These are phyloP conservation scores for Fusarium neocosmosporiellum DNA, from an alignment of 2,329 filamentous ascomycete species.

Conservation along the genomic window DNA sequence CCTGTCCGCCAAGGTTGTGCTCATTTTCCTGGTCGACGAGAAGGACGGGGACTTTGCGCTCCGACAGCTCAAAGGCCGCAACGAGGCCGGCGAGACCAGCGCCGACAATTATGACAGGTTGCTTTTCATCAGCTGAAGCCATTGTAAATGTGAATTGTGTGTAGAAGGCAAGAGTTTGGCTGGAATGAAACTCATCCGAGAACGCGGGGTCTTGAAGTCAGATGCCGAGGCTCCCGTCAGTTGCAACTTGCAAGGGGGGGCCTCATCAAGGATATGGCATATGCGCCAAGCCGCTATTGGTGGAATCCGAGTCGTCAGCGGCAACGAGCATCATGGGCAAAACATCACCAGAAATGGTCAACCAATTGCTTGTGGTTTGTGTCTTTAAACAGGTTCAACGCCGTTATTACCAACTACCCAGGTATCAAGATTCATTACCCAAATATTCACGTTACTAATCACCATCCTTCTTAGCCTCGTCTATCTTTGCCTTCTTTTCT, in stretches of 20 bases:
- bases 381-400: conserved; percentile 19
- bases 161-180: not conserved
- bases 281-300: conserved; percentile 24
- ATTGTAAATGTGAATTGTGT: conserved; percentile 4
- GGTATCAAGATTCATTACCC: not conserved
- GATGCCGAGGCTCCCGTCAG: conserved; percentile 6
- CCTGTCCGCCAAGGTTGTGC: conserved; percentile 68
- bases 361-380: conserved; percentile 1
- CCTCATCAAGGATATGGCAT: not conserved
- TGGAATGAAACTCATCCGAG: conserved; percentile 1
- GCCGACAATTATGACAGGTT: conserved; percentile 66
- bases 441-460: not conserved
- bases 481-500: conserved; percentile 65
- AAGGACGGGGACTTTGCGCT: conserved; percentile 60
- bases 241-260: not conserved
- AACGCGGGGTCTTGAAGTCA: conserved; percentile 25
- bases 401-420: conserved; percentile 8
- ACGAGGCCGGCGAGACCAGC: conserved; percentile 69
- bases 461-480: conserved; percentile 43
- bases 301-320: conserved; percentile 1
- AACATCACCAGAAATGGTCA: not conserved
- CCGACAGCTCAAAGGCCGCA: conserved; percentile 66
- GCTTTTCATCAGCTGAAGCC: conserved; percentile 12
- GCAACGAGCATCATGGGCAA: not conserved
- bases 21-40: conserved; percentile 70